phyloP scores from a whole-genome alignment of 345 rosid species.

The Sapria himalayana region DNA sequence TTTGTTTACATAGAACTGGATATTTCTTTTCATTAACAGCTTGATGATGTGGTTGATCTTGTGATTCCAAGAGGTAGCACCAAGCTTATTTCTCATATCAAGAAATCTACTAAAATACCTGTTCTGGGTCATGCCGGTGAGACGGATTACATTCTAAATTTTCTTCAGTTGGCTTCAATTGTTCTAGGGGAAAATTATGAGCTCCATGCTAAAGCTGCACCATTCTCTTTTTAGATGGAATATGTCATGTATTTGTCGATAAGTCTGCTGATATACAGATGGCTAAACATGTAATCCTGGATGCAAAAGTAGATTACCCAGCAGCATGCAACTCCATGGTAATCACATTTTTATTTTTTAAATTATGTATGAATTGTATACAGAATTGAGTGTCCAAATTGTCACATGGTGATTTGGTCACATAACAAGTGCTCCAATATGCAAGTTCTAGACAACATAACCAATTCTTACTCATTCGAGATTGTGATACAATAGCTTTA shows the following conservation, averaged over 20 bases:
- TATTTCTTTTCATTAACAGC: slow-evolving; percentile 31
- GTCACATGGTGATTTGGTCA: no score
- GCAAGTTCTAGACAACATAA: no score
- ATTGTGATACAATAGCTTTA: no score
- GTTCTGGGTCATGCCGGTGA: slow-evolving; percentile 95
- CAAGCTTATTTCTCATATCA: slow-evolving; percentile 75
- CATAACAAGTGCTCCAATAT: no score
- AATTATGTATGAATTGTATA: no score
- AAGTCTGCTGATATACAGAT: slow-evolving; percentile 64
- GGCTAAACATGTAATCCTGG: slow-evolving; percentile 67
- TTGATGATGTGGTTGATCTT: slow-evolving; percentile 94
- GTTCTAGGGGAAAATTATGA: no score
- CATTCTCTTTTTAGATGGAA: slow-evolving; percentile 46
- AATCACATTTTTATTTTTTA: no score
- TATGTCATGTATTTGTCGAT: slow-evolving; percentile 85
- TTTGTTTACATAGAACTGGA: no score
- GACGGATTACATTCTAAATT: slow-evolving; percentile 8
- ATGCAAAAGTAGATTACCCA: slow-evolving; percentile 89
- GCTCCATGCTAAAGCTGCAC: slow-evolving; percentile 1
- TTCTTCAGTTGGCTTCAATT: slow-evolving; percentile 1
- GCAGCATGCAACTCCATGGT: slow-evolving; percentile 99
- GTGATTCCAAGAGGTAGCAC: slow-evolving; percentile 99
- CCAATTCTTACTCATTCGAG: no score
- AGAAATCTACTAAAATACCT: slow-evolving; percentile 83
- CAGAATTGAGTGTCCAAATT: no score